Evolutionary conservation across 495 filamentous ascomycete species (phyloP).

Genomic region (Copromyces sp.): DNA sequence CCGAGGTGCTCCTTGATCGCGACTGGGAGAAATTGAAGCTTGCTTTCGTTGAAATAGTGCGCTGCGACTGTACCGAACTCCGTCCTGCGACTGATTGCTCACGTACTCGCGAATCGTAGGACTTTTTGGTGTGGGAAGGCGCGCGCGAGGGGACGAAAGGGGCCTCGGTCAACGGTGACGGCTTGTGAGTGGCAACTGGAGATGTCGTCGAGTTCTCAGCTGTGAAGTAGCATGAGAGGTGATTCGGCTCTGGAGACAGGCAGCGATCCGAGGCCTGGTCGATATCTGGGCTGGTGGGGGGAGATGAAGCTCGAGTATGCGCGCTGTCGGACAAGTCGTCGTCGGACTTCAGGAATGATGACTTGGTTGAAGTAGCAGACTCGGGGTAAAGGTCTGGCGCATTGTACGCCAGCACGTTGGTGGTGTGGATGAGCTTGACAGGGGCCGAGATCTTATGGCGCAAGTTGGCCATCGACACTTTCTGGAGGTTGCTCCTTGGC

Average conservation of each 20-base stretch:
- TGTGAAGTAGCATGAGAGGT: conserved; percentile 71
- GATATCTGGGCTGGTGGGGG: conserved; percentile 62
- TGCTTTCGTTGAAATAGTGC: conserved; percentile 32
- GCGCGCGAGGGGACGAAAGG: conserved; percentile 65
- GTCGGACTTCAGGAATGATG: conserved; percentile 41
- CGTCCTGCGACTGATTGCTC: conserved; percentile 48
- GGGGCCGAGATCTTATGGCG: conserved; percentile 75
- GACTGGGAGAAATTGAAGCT: conserved; percentile 39
- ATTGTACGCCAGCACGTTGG: conserved; percentile 91
- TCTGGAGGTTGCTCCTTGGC: conserved; percentile 38
- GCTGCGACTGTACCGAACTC: conserved; percentile 37
- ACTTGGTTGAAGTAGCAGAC: conserved; percentile 44
- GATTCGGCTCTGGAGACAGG: conserved; percentile 55
- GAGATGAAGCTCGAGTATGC: conserved; percentile 45
- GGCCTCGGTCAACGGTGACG: conserved; percentile 27
- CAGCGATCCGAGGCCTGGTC: conserved; percentile 54
- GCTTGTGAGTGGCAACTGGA: conserved; percentile 13
- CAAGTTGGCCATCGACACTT: conserved; percentile 27
- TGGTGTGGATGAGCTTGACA: conserved; percentile 80
- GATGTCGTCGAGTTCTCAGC: conserved; percentile 35
- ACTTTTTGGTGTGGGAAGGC: conserved; percentile 73
- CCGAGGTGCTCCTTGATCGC: conserved; percentile 34
- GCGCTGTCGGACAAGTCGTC: conserved; percentile 50
- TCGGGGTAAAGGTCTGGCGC: conserved; percentile 65
- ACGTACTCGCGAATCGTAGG: conserved; percentile 44